A percentile compares a stretch with the other conserved stretches of the same genome.
phyloP scores from a whole-genome alignment of 345 rosid genomes.

The Hypericum perforatum region DNA sequence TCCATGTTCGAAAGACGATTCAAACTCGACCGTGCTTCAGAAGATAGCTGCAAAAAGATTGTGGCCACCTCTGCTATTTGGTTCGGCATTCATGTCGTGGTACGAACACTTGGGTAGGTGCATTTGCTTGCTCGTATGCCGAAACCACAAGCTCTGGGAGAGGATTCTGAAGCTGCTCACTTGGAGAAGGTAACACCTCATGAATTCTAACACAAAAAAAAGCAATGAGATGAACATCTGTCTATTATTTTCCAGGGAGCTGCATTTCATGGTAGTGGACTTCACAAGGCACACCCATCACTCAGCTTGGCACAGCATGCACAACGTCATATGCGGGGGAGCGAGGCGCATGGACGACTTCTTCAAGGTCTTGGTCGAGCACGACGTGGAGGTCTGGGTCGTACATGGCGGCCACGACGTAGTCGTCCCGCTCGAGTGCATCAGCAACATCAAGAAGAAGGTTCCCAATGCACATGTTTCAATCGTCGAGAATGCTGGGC shows the following conservation, averaged over 20 bases:
- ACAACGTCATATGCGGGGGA: slow-evolving; percentile 73
- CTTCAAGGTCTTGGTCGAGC: slow-evolving; percentile 27
- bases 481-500: slow-evolving; percentile 35
- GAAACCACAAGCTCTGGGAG: slow-evolving; percentile 64
- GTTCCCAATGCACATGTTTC: slow-evolving; percentile 33
- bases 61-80: slow-evolving; percentile 64
- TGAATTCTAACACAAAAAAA: background rate
- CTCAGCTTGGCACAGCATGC: slow-evolving; percentile 77
- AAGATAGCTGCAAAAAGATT: slow-evolving; percentile 53
- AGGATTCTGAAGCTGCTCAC: slow-evolving; percentile 43
- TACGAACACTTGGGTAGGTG: slow-evolving; percentile 68
- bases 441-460: slow-evolving; percentile 36
- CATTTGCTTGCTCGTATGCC: slow-evolving; percentile 47
- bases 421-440: slow-evolving; percentile 52
- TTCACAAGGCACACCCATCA: slow-evolving; percentile 67
- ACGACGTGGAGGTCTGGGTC: slow-evolving; percentile 29
- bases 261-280: slow-evolving; percentile 30
- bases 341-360: slow-evolving; percentile 43
- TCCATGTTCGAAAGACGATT: slow-evolving; percentile 23
- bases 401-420: slow-evolving; percentile 52
- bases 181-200: slow-evolving; percentile 36
- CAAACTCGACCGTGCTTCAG: slow-evolving; percentile 37
- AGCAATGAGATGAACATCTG: background rate
- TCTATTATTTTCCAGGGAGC: slow-evolving; percentile 27
- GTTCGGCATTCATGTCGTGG: slow-evolving; percentile 64